Conservation (phyloP, 345 rosid genomes). For the Passiflora organensis region DNA sequence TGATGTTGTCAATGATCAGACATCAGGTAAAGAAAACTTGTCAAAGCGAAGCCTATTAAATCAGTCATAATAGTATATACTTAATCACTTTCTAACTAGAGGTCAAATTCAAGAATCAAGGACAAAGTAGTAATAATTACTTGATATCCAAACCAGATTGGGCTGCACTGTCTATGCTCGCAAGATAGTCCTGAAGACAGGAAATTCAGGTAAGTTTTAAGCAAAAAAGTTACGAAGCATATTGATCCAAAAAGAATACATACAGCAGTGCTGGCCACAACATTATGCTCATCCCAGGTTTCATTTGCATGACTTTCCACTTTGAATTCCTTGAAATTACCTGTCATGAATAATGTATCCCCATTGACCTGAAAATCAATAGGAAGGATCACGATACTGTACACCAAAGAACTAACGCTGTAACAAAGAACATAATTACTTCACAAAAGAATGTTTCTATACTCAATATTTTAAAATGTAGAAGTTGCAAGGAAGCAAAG, state of each 20-base stretch:
- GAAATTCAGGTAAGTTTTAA: conserved; percentile 12
- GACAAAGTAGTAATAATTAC: conserved; percentile 39
- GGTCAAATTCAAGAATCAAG: conserved; percentile 4
- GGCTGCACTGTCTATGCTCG: conserved; percentile 61
- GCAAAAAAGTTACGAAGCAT: conserved; percentile 3
- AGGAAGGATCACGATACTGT: conserved; percentile 4
- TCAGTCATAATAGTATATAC: neutral
- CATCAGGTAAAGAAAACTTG: neutral
- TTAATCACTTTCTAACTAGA: conserved; percentile 1
- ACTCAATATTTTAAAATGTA: too few relatives aligned
- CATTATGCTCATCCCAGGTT: conserved; percentile 81
- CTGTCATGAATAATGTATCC: conserved; percentile 81
- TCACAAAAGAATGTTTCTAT: too few relatives aligned
- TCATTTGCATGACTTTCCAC: conserved; percentile 56
- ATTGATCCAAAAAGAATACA: conserved; percentile 17
- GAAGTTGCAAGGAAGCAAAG: too few relatives aligned
- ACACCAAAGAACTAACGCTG: too few relatives aligned
- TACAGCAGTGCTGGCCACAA: conserved; percentile 80
- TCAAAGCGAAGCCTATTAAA: neutral
- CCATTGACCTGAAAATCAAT: conserved; percentile 76
- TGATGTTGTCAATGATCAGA: neutral
- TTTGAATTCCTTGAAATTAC: conserved; percentile 85
- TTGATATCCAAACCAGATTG: conserved; percentile 58
- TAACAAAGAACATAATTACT: too few relatives aligned
- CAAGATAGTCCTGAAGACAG: conserved; percentile 75